A percentile compares a stretch with the other conserved stretches of the same genome.
Evolutionary conservation across 1,139 yeast genomes (phyloP).

Genomic region (Geotrichum restrictum): DNA sequence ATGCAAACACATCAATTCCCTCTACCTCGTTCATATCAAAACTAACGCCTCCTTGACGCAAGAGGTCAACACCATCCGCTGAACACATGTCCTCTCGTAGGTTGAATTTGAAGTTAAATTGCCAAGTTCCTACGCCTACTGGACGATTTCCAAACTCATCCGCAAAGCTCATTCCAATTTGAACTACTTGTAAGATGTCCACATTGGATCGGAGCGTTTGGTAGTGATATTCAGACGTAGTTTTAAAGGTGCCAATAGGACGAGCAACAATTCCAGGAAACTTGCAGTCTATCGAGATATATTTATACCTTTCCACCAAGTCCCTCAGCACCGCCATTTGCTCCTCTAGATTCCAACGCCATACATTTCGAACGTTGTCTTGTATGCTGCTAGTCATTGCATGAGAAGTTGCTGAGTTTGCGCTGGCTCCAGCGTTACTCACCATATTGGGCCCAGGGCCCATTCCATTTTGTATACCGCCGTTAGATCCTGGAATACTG

Average conservation of each 20-base stretch:
- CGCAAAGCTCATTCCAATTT: slow-evolving; percentile 79
- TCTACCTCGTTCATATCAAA: slow-evolving; percentile 68
- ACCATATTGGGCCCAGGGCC: slow-evolving; percentile 18
- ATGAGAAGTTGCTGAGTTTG: slow-evolving; percentile 7
- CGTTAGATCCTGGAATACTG: slow-evolving; percentile 8
- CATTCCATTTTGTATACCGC: slow-evolving; percentile 17
- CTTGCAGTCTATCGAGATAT: slow-evolving; percentile 74
- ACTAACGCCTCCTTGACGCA: slow-evolving; percentile 80
- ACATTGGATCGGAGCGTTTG: slow-evolving; percentile 91
- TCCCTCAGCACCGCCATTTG: slow-evolving; percentile 75
- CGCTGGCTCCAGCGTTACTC: slow-evolving; percentile 11
- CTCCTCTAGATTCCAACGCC: slow-evolving; percentile 78
- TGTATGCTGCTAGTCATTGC: slow-evolving; percentile 9
- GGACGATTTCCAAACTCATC: slow-evolving; percentile 75
- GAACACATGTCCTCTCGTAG: slow-evolving; percentile 70
- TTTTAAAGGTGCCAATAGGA: slow-evolving; percentile 92
- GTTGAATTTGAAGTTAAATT: slow-evolving; percentile 85
- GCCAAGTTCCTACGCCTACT: slow-evolving; percentile 79
- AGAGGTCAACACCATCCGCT: slow-evolving; percentile 67
- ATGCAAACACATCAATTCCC: slow-evolving; percentile 76
- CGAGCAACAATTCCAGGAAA: slow-evolving; percentile 95
- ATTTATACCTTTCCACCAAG: slow-evolving; percentile 63
- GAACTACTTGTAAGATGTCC: slow-evolving; percentile 79
- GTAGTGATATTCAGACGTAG: slow-evolving; percentile 89
- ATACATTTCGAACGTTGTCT: slow-evolving; percentile 49